Base-by-base conservation (phyloP, 352 stramenopile species). In the Plasmopara muralis region DNA sequence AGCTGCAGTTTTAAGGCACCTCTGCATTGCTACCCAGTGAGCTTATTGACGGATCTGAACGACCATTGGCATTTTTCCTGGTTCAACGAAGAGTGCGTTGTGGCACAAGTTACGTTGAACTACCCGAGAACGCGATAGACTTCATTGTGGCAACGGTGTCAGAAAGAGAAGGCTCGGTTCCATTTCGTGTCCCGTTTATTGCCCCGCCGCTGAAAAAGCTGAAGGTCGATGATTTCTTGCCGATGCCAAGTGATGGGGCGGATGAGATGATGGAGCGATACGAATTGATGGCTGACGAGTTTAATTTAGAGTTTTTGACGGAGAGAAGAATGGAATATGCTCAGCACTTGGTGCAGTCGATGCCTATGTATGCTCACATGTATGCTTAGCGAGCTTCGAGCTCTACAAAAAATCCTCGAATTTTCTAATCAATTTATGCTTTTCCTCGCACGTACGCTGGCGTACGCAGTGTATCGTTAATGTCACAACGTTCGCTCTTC, bases 1-100 rank as follows among this genome's bases (percentile, higher is more conserved):
- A 55, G 51, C 33, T 52, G 41, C 29, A 66, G 62, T 25, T 7
- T 70, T 10, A 67, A 70, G 43, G 55, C 61, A 37, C 55, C 50
- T 55, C 37, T 54, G 8, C 7, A 57, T 42, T 70, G 62, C 25
- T 55, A 49, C 46, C 57, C 51, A 35, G 0, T 63, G 46, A 60
- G 62, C 35, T 59, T 70, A 38, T 53, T 70, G 52, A 64, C 62
- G 42, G 50, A 69, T 58, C 35, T 69, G 41, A 69, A 62, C 56
- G 50, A 56, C 33, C 16, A 38, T 16, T 69, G 61, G 55, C 55
- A 62, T 59, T 68, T 68, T 38, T 54, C 44, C 15, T 68, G 55
- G 47, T 57, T 68, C 43, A 68, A 20, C 40, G 62, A 60, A 6
- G 20, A 60, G 18, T 18, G 15, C 40, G 39, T 60, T 43, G 0